Percentiles rank a stretch among this genome's conserved stretches.
Evolutionary conservation across 768 basidiomycete species (phyloP).

Genomic region (Vishniacozyma victoriae): DNA sequence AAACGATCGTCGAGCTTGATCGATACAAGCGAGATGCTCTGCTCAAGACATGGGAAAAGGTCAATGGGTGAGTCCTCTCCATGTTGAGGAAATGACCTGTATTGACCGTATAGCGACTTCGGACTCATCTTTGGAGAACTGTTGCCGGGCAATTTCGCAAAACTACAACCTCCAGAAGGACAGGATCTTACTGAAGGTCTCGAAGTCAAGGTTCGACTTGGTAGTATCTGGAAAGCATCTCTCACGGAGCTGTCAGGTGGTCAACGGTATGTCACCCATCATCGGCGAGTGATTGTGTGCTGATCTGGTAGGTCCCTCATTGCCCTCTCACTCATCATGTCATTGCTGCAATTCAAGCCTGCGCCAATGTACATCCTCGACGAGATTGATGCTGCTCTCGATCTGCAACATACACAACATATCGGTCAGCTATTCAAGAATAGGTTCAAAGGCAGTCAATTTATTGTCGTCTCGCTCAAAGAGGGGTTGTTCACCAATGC

Average conservation of each 20-base stretch:
- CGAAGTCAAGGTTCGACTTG: constrained; percentile 93
- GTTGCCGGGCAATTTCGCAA: constrained; percentile 92
- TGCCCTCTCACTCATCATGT: constrained; percentile 96
- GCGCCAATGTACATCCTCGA: constrained; percentile 99
- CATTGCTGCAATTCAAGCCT: constrained; percentile 96
- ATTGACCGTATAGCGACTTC: constrained; percentile 67
- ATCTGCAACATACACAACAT: constrained; percentile 75
- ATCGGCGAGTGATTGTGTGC: neutral
- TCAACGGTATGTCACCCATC: constrained; percentile 62
- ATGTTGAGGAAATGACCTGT: neutral
- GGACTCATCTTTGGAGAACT: constrained; percentile 93
- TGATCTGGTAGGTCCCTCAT: constrained; percentile 70
- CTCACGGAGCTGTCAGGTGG: constrained; percentile 95
- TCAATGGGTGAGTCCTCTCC: constrained; percentile 68
- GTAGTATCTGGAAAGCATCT: constrained; percentile 94
- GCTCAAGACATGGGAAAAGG: constrained; percentile 92
- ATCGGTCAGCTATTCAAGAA: constrained; percentile 97
- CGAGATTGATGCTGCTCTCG: constrained; percentile 95
- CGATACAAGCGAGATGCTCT: constrained; percentile 89
- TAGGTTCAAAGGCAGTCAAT: constrained; percentile 95
- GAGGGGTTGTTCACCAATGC: constrained; percentile 97
- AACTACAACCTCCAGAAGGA: constrained; percentile 85
- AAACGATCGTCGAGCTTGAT: constrained; percentile 87
- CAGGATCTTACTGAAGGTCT: constrained; percentile 90
- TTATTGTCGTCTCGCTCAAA: constrained; percentile 94